Percentiles rank a stretch among this genome's conserved stretches.
These are phyloP conservation scores for Calonectria ilicicola DNA, from an alignment of 2,329 filamentous ascomycete species.

Conservation along the genomic window DNA sequence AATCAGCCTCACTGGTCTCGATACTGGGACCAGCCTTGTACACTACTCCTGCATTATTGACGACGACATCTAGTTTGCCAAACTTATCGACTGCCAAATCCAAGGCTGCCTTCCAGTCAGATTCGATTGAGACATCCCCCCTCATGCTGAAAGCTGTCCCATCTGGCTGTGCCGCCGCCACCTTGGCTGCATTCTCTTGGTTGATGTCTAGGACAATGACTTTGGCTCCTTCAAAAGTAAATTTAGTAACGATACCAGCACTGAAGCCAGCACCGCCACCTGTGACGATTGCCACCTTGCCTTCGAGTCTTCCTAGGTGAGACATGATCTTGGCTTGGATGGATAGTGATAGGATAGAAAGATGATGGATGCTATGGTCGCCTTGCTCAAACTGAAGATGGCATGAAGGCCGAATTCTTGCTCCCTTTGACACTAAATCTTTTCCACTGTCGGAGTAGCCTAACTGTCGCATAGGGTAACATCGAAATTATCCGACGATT, in stretches of 20 bases:
- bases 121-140: not conserved
- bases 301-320: not conserved
- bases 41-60: constrained; percentile 15
- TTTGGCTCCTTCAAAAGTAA: constrained; percentile 7
- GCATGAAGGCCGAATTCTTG: too few species aligned
- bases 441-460: too few species aligned
- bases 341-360: too few species aligned
- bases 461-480: too few species aligned
- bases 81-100: not conserved
- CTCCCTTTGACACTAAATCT: too few species aligned
- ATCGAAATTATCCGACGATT: too few species aligned
- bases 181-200: not conserved
- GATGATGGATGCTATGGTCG: too few species aligned
- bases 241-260: constrained; percentile 2
- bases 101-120: not conserved
- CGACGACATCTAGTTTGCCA: constrained; percentile 11
- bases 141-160: not conserved
- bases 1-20: constrained; percentile 14
- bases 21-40: constrained; percentile 11
- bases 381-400: too few species aligned
- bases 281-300: constrained; percentile 13
- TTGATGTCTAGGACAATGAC: constrained; percentile 10
- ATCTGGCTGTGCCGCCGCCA: not conserved
- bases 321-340: not conserved
- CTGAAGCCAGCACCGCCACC: constrained; percentile 14